Base-by-base conservation (phyloP, 2,329 filamentous ascomycete genomes). In the Lasiodiplodia citricola region DNA sequence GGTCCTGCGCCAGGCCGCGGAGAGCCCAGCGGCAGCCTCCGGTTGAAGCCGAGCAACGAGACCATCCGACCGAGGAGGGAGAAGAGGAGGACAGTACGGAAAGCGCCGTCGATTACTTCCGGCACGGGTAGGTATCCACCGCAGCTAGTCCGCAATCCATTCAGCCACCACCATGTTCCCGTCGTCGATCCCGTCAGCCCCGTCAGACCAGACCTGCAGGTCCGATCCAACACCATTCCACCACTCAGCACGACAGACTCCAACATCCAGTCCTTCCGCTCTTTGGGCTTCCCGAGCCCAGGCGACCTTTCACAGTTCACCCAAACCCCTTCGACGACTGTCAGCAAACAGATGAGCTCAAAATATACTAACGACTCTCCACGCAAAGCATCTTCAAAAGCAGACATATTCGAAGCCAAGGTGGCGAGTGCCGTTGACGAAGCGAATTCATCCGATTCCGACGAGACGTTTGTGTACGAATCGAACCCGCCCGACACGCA, bases 391-490 rank as follows among this genome's bases (percentile, higher is more conserved):
- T 96, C 94, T 18, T 97, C 94, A 70, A 98, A 98, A 83, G 95
- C 96, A 77, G 96, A 99, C 80, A 94, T 98, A 64, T 99, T 99
- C 78, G 96, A 98, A 83, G 94, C 94, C 73, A 97, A 97, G 77
- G 94, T 99, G 73, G 95, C 95, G 63, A 97, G 91, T 78, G 95
- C 95, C 10, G 94, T 99, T 65, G 95, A 98, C 78, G 94, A 98
- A 79, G 94, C 93, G 55, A 92, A 97, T 79, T 97, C 95, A 14
- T 97, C 95, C 7, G 96, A 99, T 79, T 98, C 95, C 1, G 96
- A 97, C 75, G 96, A 98, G 80, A 98, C 96, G 0, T 99, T 98
- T 80, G 96, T 99, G 18, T 99, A 99, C 81, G 96, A 99, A 80
- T 98, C 96, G 31, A 99, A 99, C 76, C 96, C 95, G 11, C 86